Evolutionary conservation across 169 alveolate genomes (phyloP).

Genomic region (Miamiensis avidus): DNA sequence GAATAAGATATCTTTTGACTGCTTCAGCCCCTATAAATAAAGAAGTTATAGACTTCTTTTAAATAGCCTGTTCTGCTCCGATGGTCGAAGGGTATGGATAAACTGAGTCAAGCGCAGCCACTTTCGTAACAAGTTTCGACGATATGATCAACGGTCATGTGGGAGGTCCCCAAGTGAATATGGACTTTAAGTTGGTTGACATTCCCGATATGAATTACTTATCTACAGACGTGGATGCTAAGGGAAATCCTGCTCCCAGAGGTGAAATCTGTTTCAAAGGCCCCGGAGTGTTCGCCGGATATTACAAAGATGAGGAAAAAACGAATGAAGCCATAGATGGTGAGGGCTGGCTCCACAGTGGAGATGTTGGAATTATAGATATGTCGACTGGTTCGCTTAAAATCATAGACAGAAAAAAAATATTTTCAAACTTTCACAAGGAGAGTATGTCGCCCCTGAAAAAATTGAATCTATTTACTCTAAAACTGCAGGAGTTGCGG

Average conservation of each 20-base stretch:
- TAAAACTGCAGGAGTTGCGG: slow-evolving; percentile 55
- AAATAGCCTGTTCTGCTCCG: slow-evolving; percentile 59
- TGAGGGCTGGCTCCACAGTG: slow-evolving; percentile 93
- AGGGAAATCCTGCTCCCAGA: slow-evolving; percentile 65
- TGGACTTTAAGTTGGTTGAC: slow-evolving; percentile 69
- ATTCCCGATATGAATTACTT: slow-evolving; percentile 76
- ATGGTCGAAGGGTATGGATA: too few relatives aligned
- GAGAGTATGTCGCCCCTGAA: slow-evolving; percentile 97
- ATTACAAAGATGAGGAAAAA: slow-evolving; percentile 75
- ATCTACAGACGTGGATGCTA: slow-evolving; percentile 18
- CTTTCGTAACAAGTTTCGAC: slow-evolving; percentile 42
- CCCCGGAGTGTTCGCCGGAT: slow-evolving; percentile 72
- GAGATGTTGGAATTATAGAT: slow-evolving; percentile 88
- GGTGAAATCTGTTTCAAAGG: slow-evolving; percentile 89
- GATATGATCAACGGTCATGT: slow-evolving; percentile 73
- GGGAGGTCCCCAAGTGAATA: slow-evolving; percentile 64
- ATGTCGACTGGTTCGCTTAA: slow-evolving; percentile 83
- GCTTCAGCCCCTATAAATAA: slow-evolving; percentile 80
- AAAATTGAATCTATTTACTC: slow-evolving; percentile 86
- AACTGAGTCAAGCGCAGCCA: too few relatives aligned
- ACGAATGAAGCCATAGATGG: slow-evolving; percentile 82
- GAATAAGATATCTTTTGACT: slow-evolving; percentile 65
- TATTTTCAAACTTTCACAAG: slow-evolving; percentile 94
- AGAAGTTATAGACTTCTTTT: slow-evolving; percentile 60
- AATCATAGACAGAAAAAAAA: slow-evolving; percentile 95